Percentiles rank a stretch among this genome's conserved stretches.
These are phyloP conservation scores for Cotoneaster glaucophyllus DNA, from an alignment of 306 rosid species.

Conservation along the genomic window DNA sequence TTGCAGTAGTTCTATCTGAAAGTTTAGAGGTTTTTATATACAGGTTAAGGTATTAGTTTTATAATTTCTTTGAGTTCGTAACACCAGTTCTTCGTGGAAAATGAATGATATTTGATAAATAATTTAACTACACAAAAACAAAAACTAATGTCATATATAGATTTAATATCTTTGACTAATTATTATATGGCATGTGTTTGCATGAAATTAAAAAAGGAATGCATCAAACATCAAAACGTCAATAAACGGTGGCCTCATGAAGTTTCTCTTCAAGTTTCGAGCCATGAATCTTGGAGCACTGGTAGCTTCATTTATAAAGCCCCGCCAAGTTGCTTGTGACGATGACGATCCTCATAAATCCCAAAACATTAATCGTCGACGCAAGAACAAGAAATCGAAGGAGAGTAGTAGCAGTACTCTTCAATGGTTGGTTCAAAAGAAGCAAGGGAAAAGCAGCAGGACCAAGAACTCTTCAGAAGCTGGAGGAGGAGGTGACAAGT, in stretches of 20 bases:
- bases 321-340: constrained; percentile 1
- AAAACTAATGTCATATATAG: neutral
- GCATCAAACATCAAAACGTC: constrained; percentile 19
- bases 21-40: too few relatives aligned
- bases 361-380: neutral
- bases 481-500: constrained; percentile 7
- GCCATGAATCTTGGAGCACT: constrained; percentile 31
- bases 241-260: constrained; percentile 34
- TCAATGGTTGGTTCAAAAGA: neutral
- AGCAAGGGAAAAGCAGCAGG: neutral
- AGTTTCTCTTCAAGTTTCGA: constrained; percentile 36
- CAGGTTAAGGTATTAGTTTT: too few relatives aligned
- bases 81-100: too few relatives aligned
- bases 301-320: constrained; percentile 32
- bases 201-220: constrained; percentile 8
- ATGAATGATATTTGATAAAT: too few relatives aligned
- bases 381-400: neutral
- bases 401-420: neutral
- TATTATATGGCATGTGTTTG: neutral
- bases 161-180: neutral
- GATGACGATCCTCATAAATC: neutral
- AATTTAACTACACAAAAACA: too few relatives aligned
- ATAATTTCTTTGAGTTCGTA: too few relatives aligned
- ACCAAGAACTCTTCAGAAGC: neutral
- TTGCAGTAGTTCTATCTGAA: too few relatives aligned